Evolutionary conservation across 2,329 filamentous ascomycete species (phyloP), one percentile per base, ranked within the genome.

Genomic region (Chaetomium sp.): DNA sequence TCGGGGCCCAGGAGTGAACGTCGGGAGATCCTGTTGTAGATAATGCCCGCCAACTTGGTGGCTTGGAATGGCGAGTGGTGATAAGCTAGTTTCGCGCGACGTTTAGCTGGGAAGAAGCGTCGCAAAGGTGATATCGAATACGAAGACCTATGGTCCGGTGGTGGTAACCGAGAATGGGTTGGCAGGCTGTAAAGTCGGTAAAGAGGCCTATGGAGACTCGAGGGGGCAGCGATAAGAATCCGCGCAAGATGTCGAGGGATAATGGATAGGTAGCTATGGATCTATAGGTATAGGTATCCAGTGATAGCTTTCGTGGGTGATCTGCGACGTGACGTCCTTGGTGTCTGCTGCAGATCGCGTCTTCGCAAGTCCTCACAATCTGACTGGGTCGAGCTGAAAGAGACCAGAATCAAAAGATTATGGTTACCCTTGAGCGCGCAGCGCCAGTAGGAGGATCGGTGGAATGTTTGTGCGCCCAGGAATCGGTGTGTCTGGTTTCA

Each of bases 1-100:
- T 89, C 88, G 81, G 93, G 94, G 85, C 92, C 92, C 79, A 94
- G 89, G 83, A 96, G 91, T 87, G 92, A 93, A 84, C 90, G 90
- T 78, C 90, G 84, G 82, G 90, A 89, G 79, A 90, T 86, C 81
- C 85, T 81, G 80, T 84, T 79, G 80, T 84, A 83, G 80, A 72
- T 73, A 65, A 71, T 70, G 71, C 73, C 75, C 75, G 77, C 77
- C 77, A 78, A 77, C 75, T 77, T 78, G 75, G 70, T 70, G 67
- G 67, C 62, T 70, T 71, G 49, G 57, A 65, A 62, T 63, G 64
- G 38, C 45, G 62, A 25, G 33, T 47, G 54, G 58, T 25, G 19
- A 45, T 50, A 6, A 21, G 25, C 49, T 29, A 45, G 38, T 38
- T 33, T 10, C 50, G 62, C 49, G 62, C 35, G 62, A 57, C 53